Evolutionary conservation across 352 stramenopile genomes (phyloP).

Genomic region (Pythium vanterpoolii): DNA sequence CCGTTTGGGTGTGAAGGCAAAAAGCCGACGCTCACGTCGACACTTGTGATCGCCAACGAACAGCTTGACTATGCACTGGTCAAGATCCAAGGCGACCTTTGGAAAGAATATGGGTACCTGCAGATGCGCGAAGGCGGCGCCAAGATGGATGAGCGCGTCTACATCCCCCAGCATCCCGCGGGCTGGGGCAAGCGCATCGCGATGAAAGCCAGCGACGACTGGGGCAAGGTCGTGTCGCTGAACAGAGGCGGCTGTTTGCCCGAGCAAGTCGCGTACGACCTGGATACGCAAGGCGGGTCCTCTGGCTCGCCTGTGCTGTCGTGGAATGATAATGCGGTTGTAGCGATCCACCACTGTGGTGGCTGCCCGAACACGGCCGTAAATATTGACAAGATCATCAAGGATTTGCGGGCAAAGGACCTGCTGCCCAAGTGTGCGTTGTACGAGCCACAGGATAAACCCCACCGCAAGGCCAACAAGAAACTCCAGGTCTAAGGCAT

Average conservation of each 20-base stretch:
- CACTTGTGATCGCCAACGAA: constrained; percentile 34
- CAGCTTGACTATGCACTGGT: constrained; percentile 67
- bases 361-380: constrained; percentile 74
- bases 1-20: constrained; percentile 35
- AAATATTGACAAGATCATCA: constrained; percentile 60
- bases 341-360: constrained; percentile 73
- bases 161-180: constrained; percentile 58
- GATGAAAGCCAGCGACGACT: constrained; percentile 38
- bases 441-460: constrained; percentile 8
- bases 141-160: constrained; percentile 46
- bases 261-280: constrained; percentile 61
- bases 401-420: constrained; percentile 37
- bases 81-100: constrained; percentile 52
- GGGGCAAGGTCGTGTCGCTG: constrained; percentile 42
- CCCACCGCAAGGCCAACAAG: too few species aligned
- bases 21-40: constrained; percentile 27
- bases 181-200: constrained; percentile 71
- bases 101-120: constrained; percentile 50
- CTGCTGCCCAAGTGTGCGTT: constrained; percentile 45
- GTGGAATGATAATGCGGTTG: constrained; percentile 52
- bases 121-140: constrained; percentile 46
- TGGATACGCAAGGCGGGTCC: constrained; percentile 70
- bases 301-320: constrained; percentile 68
- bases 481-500: too few species aligned
- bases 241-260: constrained; percentile 34